phyloP scores from a whole-genome alignment of 2,329 filamentous ascomycete genomes.

The Beauveria bassiana region DNA sequence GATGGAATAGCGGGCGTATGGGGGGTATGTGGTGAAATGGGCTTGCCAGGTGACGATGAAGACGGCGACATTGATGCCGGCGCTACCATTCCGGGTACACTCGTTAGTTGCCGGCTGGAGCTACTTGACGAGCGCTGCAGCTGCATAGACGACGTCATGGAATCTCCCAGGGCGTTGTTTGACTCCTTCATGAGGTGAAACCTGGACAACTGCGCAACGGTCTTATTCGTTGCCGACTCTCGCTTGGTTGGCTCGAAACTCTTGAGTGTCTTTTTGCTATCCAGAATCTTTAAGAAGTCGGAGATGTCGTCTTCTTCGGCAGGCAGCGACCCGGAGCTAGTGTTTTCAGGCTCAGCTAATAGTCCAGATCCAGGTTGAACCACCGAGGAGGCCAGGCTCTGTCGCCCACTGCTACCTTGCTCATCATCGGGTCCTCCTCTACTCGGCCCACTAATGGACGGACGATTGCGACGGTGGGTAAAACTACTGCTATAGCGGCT shows the following conservation, averaged over 20 bases:
- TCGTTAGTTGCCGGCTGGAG: constrained; percentile 51
- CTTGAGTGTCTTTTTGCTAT: constrained; percentile 77
- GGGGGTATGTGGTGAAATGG: constrained; percentile 80
- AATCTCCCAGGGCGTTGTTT: constrained; percentile 82
- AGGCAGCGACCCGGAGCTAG: constrained; percentile 59
- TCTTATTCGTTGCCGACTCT: constrained; percentile 65
- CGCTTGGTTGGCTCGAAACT: constrained; percentile 65
- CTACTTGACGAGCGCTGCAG: constrained; percentile 77
- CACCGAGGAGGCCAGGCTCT: constrained; percentile 62
- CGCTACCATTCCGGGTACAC: constrained; percentile 58
- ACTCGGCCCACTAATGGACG: constrained; percentile 67
- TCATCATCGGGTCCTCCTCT: constrained; percentile 58
- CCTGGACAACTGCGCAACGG: constrained; percentile 70
- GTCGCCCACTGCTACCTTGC: constrained; percentile 71
- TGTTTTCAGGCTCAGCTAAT: constrained; percentile 60
- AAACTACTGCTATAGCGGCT: constrained; percentile 92
- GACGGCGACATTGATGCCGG: constrained; percentile 74
- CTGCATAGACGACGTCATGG: constrained; percentile 82
- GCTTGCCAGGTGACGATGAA: constrained; percentile 85
- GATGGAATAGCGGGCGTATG: constrained; percentile 93
- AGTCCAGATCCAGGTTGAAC: constrained; percentile 71
- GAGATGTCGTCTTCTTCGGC: constrained; percentile 89
- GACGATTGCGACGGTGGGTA: constrained; percentile 70
- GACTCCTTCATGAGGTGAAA: constrained; percentile 88
- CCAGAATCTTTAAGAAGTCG: constrained; percentile 83